These are phyloP conservation scores for Nelumbo lutea DNA, from an alignment of 164 flowering plant genomes.

Conservation along the genomic window DNA sequence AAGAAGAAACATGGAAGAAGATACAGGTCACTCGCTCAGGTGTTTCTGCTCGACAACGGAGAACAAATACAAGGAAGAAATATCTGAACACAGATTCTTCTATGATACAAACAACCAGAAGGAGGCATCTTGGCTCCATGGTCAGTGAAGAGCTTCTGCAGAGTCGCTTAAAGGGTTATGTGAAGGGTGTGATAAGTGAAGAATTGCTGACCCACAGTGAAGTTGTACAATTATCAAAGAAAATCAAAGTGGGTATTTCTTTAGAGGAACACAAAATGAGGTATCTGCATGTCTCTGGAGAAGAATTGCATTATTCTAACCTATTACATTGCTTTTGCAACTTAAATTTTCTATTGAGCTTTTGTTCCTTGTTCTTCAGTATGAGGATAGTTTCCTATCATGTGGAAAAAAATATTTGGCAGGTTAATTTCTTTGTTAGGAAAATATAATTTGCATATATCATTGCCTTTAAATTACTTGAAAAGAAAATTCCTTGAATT, in stretches of 20 bases:
- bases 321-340: neutral
- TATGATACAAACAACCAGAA: conserved; percentile 11
- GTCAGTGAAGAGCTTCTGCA: conserved; percentile 58
- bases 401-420: too few relatives aligned
- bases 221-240: conserved; percentile 68
- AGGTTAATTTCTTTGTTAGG: too few relatives aligned
- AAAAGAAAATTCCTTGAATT: too few relatives aligned
- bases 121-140: conserved; percentile 31
- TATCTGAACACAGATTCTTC: conserved; percentile 16
- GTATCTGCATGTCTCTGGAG: conserved; percentile 22
- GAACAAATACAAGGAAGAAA: conserved; percentile 43
- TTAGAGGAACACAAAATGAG: conserved; percentile 68
- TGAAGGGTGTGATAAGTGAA: conserved; percentile 61
- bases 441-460: too few relatives aligned
- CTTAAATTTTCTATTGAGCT: neutral
- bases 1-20: conserved; percentile 26
- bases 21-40: conserved; percentile 61
- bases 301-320: neutral
- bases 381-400: too few relatives aligned
- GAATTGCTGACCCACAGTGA: conserved; percentile 71
- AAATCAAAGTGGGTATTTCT: conserved; percentile 64
- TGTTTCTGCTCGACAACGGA: conserved; percentile 71
- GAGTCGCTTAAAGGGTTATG: conserved; percentile 58
- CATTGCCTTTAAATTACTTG: too few relatives aligned
- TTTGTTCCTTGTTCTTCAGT: too few relatives aligned